phyloP scores from a whole-genome alignment of 345 rosid species.

The Citrus glauca region DNA sequence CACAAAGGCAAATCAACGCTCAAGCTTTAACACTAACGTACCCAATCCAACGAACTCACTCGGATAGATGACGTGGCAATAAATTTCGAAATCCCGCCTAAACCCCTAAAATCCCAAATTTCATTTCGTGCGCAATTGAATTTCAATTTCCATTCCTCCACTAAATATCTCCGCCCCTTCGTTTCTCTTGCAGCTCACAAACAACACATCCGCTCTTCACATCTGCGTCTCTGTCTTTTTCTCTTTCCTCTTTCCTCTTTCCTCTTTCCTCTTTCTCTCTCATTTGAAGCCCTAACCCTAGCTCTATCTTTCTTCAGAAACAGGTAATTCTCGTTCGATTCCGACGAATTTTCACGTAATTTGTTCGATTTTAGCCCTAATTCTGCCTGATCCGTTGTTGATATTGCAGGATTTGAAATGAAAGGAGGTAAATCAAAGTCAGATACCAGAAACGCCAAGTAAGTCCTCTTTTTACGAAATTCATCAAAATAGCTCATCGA shows the following conservation, averaged over 20 bases:
- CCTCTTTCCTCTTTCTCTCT: neutral
- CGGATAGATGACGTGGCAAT: conserved; percentile 68
- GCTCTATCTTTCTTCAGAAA: conserved; percentile 11
- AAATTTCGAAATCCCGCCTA: conserved; percentile 74
- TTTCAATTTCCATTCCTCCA: conserved; percentile 49
- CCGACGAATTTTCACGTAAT: neutral
- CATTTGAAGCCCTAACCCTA: conserved; percentile 22
- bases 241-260: neutral
- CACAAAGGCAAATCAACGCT: conserved; percentile 28
- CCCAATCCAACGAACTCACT: conserved; percentile 27
- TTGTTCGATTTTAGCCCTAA: neutral
- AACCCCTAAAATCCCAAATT: conserved; percentile 43
- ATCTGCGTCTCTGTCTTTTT: neutral
- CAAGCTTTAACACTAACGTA: conserved; percentile 21
- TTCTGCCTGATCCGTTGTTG: conserved; percentile 21
- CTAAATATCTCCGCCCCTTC: conserved; percentile 50
- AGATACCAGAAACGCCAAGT: conserved; percentile 72
- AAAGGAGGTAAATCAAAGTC: conserved; percentile 90
- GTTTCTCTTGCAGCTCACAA: neutral
- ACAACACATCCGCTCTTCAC: conserved; percentile 3
- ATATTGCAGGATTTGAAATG: conserved; percentile 58
- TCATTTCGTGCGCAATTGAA: conserved; percentile 76
- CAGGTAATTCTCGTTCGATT: conserved; percentile 16
- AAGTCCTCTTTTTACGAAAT: conserved; percentile 17
- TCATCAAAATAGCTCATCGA: neutral